Percentiles rank a stretch among this genome's conserved stretches.
phyloP scores from a whole-genome alignment of 441 rosid genomes.

The Corymbia calophylla region DNA sequence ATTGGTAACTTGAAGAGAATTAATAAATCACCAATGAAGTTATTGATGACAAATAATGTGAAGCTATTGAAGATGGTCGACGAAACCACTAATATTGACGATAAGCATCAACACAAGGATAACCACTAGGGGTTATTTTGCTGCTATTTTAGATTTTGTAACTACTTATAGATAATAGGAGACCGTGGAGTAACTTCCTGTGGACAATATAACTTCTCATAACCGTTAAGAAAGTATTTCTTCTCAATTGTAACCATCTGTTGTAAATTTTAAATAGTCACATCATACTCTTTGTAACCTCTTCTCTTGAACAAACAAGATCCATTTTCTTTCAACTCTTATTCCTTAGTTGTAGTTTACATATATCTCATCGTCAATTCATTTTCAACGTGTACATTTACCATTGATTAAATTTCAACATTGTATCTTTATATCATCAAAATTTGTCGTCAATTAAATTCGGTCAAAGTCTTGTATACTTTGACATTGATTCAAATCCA shows the following conservation, averaged over 20 bases:
- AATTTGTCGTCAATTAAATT: background rate
- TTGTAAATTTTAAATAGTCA: too few relatives aligned
- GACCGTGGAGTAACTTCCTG: background rate
- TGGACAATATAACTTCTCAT: background rate
- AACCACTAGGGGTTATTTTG: background rate
- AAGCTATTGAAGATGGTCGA: background rate
- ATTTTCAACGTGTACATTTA: fast-evolving
- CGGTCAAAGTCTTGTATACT: fast-evolving
- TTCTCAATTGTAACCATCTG: background rate
- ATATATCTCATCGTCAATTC: too few relatives aligned
- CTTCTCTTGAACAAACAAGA: fast-evolving
- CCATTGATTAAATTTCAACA: too few relatives aligned
- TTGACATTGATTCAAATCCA: too few relatives aligned
- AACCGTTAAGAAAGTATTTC: background rate
- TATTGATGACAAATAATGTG: background rate
- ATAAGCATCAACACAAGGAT: background rate
- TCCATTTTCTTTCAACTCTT: background rate
- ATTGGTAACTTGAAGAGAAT: background rate
- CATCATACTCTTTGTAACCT: background rate
- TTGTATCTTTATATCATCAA: background rate
- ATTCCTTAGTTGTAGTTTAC: background rate
- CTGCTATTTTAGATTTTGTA: background rate
- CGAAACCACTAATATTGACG: fast-evolving
- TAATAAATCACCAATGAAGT: fast-evolving
- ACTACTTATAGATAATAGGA: background rate